A percentile compares a stretch with the other conserved stretches of the same genome.
These are phyloP conservation scores for Strobilomyces confusus DNA, from an alignment of 768 basidiomycete species.

Conservation along the genomic window DNA sequence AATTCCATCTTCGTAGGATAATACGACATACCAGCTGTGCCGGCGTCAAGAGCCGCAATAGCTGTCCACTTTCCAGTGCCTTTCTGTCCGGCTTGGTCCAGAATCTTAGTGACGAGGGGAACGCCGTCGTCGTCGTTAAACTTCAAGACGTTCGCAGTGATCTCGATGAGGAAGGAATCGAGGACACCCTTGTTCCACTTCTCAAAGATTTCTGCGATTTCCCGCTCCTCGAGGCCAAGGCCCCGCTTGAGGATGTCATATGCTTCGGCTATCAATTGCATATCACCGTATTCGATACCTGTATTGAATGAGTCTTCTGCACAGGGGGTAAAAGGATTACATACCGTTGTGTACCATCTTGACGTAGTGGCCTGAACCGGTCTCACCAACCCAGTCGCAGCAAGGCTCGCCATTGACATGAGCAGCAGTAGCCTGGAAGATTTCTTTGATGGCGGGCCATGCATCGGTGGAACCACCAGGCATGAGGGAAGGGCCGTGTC, in stretches of 20 bases:
- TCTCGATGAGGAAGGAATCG: constrained; percentile 99
- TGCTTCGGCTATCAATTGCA: constrained; percentile 98
- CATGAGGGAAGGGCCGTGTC: constrained; percentile 97
- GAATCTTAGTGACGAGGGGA: constrained; percentile 88
- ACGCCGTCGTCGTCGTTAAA: constrained; percentile 96
- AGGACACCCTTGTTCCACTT: constrained; percentile 99
- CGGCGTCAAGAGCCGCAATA: constrained; percentile 91
- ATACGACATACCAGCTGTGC: constrained; percentile 62
- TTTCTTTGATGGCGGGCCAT: constrained; percentile 96
- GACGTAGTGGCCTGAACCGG: constrained; percentile 95
- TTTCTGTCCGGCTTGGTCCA: constrained; percentile 97
- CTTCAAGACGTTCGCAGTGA: constrained; percentile 94
- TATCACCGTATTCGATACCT: constrained; percentile 99
- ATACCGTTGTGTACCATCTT: constrained; percentile 99
- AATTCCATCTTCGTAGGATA: constrained; percentile 6
- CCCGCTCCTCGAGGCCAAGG: constrained; percentile 77
- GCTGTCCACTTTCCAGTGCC: constrained; percentile 99
- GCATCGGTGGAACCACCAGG: constrained; percentile 93
- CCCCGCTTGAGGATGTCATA: constrained; percentile 99
- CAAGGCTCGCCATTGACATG: constrained; percentile 94
- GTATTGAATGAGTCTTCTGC: constrained; percentile 4
- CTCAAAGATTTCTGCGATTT: constrained; percentile 92
- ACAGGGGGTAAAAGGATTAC: constrained; percentile 10
- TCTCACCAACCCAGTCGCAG: constrained; percentile 99
- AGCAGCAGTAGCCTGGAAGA: constrained; percentile 97